Base-by-base conservation (phyloP, 1,284 basidiomycete genomes). In the Filobasidium uniguttulatum region DNA sequence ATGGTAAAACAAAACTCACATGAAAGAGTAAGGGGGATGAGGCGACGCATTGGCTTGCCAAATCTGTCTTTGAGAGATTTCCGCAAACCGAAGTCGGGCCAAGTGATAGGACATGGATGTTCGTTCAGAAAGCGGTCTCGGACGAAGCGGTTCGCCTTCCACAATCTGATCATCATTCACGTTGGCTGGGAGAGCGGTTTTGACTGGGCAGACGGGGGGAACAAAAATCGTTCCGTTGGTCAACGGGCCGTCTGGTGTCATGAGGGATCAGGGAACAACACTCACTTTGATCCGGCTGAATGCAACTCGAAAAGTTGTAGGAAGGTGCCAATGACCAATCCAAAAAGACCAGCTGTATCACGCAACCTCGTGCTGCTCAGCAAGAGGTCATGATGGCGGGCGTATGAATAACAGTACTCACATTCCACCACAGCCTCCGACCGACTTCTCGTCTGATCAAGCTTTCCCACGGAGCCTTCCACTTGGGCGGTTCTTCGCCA, bases 81-180 rank as follows among this genome's bases (percentile, higher is more conserved):
- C 64, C 8, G 63, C 64, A 48, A 70, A 67, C 34, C 65, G 64
- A 34, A 70, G 56, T 44, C 67, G 58, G 20, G 68, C 65, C 7
- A 71, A 63, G 50, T 68, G 64, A 59, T 70, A 71, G 17, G 67
- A 69, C 65, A 71, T 70, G 20, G 60, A 57, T 4, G 70, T 71
- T 29, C 69, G 60, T 3, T 65, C 61, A n/a, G 56, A 58, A 9
- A 64, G 52, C 1, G 69, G 67, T 49, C 66, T 58, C 3, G 68
- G 59, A 26, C 58, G 55, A 7, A 71, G 55, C 0, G 64, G 67
- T 49, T 64, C 63, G 23, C 61, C 68, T 38, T 71, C 69, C 36
- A 68, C 54, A 30, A 71, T 57, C 50, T 71, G 67, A 44, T 68
- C 67, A 46, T 71, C 70, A 40, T 70, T 66, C 19, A 70, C 56